Base-by-base conservation (phyloP, 768 basidiomycete genomes). In the Kwoniella europaea region DNA sequence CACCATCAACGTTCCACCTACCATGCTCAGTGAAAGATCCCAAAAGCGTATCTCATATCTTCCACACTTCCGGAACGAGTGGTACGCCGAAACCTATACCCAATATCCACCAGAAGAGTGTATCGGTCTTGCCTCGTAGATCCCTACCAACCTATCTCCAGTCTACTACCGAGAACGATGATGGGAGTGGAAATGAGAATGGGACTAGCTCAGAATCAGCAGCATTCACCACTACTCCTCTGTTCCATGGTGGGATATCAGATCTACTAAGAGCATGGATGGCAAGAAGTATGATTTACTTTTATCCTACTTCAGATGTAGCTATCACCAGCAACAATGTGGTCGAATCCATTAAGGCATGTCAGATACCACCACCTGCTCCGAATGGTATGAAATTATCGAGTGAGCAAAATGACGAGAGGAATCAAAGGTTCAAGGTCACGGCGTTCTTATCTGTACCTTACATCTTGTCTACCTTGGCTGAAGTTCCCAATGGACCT, bases 1-100 rank as follows among this genome's bases (percentile, higher is more conserved):
- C 64, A 22, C 22, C 18, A 15, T 5, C 53, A 41, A 50, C 46
- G 12, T 50, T 50, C 46, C 22, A 18, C 46, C 29, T 65, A 27
- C 5, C 27, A 1, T 68, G 52, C 59, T n/a, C 35, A 10, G 58
- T 52, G 18, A 22, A 35, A 16, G 20, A 71, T 64, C 15, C 75
- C 76, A 54, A 74, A 15, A 54, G 70, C 0, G 59, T 74, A n/a
- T 82, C 80, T 4, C 80, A 82, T 58, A 50, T 82, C 69, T 82
- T 88, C 60, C 87, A 88, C 71, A 86, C 86, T 4, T 85, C 85
- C 2, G 87, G 87, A 35, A 76, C 86, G 61, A 88, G 88, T 13
- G 88, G 88, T 0, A 86, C 84, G 61, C 88, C 88, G 1, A 88
- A 82, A 68, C 79, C 78, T 1, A 82, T 82, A 46, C 76, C 77